A percentile compares a stretch with the other conserved stretches of the same genome.
Conservation (phyloP, 352 stramenopile genomes). For the Phytophthora fragariae region DNA sequence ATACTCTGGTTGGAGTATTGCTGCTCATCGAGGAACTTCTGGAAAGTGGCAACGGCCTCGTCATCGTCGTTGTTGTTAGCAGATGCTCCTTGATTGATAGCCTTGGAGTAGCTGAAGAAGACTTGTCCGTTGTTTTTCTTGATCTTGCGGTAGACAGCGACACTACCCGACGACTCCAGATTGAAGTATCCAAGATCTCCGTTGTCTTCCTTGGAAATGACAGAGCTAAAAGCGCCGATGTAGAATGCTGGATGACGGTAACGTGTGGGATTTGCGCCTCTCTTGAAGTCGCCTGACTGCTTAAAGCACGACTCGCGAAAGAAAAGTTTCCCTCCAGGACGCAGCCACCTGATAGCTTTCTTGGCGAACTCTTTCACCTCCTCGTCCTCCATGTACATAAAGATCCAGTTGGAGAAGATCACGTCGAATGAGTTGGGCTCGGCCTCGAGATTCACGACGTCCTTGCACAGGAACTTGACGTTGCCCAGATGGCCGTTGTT, state of each 20-base stretch:
- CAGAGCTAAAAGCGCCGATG: slow-evolving; percentile 57
- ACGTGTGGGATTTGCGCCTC: slow-evolving; percentile 67
- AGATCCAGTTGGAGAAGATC: slow-evolving; percentile 82
- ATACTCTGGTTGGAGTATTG: slow-evolving; percentile 80
- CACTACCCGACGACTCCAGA: slow-evolving; percentile 70
- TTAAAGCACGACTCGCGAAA: slow-evolving; percentile 77
- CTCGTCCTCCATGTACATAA: slow-evolving; percentile 77
- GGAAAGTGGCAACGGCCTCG: slow-evolving; percentile 60
- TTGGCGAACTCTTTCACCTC: slow-evolving; percentile 63
- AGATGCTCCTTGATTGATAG: slow-evolving; percentile 41
- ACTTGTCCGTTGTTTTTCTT: slow-evolving; percentile 89
- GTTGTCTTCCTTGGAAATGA: slow-evolving; percentile 50
- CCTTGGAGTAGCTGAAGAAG: slow-evolving; percentile 76
- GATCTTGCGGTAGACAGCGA: slow-evolving; percentile 65
- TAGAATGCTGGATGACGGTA: slow-evolving; percentile 81
- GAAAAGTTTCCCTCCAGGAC: slow-evolving; percentile 69
- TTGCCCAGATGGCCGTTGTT: slow-evolving; percentile 62
- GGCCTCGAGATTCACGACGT: slow-evolving; percentile 75
- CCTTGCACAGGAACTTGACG: slow-evolving; percentile 71
- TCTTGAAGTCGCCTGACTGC: slow-evolving; percentile 69
- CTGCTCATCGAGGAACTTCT: slow-evolving; percentile 76
- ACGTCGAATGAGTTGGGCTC: slow-evolving; percentile 69
- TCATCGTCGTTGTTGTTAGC: slow-evolving; percentile 22
- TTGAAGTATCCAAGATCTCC: slow-evolving; percentile 59
- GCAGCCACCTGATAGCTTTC: slow-evolving; percentile 72